A percentile compares a stretch with the other conserved stretches of the same genome.
These are phyloP conservation scores for Tulasnella calospora DNA, from an alignment of 768 basidiomycete genomes.

Conservation along the genomic window DNA sequence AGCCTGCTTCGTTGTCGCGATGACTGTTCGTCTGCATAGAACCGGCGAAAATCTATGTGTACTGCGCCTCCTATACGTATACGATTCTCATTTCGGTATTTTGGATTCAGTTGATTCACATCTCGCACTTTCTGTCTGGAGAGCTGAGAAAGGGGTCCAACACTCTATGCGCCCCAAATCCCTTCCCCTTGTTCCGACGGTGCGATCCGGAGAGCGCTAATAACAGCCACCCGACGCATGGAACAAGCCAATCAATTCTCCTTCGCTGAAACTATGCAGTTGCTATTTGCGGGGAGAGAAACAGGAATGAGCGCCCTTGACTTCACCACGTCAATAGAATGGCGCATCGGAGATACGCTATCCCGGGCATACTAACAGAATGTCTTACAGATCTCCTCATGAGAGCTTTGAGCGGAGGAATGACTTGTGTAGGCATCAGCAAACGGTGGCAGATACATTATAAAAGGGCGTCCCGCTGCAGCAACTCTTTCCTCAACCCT, in stretches of 20 bases:
- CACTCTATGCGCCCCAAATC: neutral
- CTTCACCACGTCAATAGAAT: neutral
- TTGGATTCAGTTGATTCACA: neutral
- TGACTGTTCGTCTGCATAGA: neutral
- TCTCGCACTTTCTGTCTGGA: neutral
- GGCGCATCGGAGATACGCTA: neutral
- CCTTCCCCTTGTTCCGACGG: neutral
- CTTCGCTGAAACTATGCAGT: neutral
- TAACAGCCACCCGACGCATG: neutral
- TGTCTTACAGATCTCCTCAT: neutral
- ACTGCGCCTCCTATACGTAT: neutral
- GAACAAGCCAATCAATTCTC: neutral
- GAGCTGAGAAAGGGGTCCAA: neutral
- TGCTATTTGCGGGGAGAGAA: neutral
- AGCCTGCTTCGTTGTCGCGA: neutral
- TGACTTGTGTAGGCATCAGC: neutral
- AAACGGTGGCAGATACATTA: neutral
- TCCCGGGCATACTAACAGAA: neutral
- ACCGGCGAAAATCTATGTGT: neutral
- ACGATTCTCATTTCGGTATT: neutral
- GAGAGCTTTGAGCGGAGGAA: neutral
- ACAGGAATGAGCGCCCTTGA: neutral
- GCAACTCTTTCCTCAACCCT: neutral
- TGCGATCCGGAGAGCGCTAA: neutral
- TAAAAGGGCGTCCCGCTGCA: neutral